A percentile compares a stretch with the other conserved stretches of the same genome.
Conservation (phyloP, 441 rosid species). For the Raphanus hybrid region DNA sequence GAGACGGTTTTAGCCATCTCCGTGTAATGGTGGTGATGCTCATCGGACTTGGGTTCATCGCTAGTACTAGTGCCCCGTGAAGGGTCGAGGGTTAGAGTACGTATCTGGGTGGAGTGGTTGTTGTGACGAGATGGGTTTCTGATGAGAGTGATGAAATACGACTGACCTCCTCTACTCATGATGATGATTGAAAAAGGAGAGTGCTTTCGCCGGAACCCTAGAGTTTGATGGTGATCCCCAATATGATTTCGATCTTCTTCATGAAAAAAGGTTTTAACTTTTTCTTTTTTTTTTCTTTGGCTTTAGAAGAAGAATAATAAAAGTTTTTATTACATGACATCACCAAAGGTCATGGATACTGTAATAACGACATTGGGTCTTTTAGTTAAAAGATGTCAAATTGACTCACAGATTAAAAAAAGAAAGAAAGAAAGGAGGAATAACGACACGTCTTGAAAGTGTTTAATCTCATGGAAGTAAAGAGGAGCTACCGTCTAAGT, state of each 20-base stretch:
- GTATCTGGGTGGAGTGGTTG: conserved; percentile 10
- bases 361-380: too few species aligned
- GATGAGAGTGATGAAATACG: conserved; percentile 32
- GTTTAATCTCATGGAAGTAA: too few species aligned
- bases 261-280: conserved; percentile 10
- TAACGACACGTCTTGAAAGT: too few species aligned
- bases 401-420: too few species aligned
- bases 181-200: not conserved
- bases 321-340: too few species aligned
- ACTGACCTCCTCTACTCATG: conserved; percentile 35
- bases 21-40: conserved; percentile 21
- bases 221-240: conserved; percentile 1
- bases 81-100: conserved; percentile 40
- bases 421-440: too few species aligned
- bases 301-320: not conserved
- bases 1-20: conserved; percentile 58
- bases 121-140: conserved; percentile 35
- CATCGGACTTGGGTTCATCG: conserved; percentile 18
- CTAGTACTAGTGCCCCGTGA: conserved; percentile 24
- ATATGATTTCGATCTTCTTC: conserved; percentile 13
- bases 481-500: too few species aligned
- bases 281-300: not conserved
- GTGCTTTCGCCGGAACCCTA: conserved; percentile 6
- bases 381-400: too few species aligned
- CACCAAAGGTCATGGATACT: too few species aligned